These are phyloP conservation scores for Podila epigama DNA, from an alignment of 192 early-diverging fungal genomes.

Conservation along the genomic window DNA sequence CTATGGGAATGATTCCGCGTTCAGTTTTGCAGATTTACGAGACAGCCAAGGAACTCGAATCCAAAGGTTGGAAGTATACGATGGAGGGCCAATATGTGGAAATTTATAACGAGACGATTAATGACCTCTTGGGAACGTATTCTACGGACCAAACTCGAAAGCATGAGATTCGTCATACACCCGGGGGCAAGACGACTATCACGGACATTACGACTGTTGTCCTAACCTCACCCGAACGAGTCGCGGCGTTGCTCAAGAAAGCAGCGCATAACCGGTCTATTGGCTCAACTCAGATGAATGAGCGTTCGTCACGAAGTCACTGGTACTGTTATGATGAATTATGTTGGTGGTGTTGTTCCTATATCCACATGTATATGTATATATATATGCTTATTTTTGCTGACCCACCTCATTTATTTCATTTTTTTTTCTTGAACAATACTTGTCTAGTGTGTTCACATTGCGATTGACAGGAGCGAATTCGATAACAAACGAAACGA, in stretches of 20 bases:
- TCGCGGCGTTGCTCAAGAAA: slow-evolving; percentile 72
- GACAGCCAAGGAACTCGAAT: slow-evolving; percentile 68
- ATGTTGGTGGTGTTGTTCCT: background rate
- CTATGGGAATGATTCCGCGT: slow-evolving; percentile 92
- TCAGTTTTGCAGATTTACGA: slow-evolving; percentile 92
- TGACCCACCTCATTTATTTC: background rate
- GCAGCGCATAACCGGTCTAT: slow-evolving; percentile 89
- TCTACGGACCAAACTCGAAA: slow-evolving; percentile 60
- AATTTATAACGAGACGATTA: slow-evolving; percentile 95
- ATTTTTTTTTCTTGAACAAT: background rate
- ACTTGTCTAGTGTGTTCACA: slow-evolving; percentile 83
- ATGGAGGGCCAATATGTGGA: slow-evolving; percentile 93
- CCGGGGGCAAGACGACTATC: slow-evolving; percentile 77
- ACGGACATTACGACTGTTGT: slow-evolving; percentile 77
- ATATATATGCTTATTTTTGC: background rate
- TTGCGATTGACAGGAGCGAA: slow-evolving; percentile 81
- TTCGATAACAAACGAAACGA: slow-evolving; percentile 72
- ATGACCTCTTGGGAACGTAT: slow-evolving; percentile 74
- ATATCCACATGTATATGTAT: background rate
- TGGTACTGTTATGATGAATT: slow-evolving; percentile 42
- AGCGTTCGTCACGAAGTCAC: slow-evolving; percentile 92
- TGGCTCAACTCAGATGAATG: slow-evolving; percentile 92
- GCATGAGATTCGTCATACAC: slow-evolving; percentile 87
- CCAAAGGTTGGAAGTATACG: slow-evolving; percentile 87
- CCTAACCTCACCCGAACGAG: slow-evolving; percentile 77